Evolutionary conservation across 2,329 filamentous ascomycete species (phyloP).

Genomic region (Venturia pyrina): DNA sequence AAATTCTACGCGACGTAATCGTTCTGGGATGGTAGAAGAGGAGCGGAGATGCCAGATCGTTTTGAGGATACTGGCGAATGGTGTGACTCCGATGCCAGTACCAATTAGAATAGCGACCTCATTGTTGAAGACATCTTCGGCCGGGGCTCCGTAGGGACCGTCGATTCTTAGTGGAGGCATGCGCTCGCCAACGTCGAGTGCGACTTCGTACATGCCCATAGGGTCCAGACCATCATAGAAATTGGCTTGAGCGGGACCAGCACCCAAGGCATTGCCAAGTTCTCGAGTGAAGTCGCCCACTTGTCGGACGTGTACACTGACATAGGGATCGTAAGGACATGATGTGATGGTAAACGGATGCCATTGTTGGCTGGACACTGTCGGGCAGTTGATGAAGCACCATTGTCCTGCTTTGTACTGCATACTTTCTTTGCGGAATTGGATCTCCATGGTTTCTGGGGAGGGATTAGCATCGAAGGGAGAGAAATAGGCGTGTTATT

Average conservation of each 20-base stretch:
- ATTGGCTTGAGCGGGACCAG: slow-evolving; percentile 75
- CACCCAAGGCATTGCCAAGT: slow-evolving; percentile 94
- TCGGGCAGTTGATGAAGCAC: slow-evolving; percentile 90
- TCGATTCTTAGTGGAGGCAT: slow-evolving; percentile 90
- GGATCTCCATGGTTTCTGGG: slow-evolving; percentile 85
- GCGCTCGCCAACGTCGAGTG: slow-evolving; percentile 80
- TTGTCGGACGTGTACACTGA: slow-evolving; percentile 90
- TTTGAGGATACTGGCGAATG: slow-evolving; percentile 82
- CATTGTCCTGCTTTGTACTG: slow-evolving; percentile 97
- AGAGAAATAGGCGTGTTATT: no score
- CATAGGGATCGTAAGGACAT: slow-evolving; percentile 89
- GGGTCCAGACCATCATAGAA: slow-evolving; percentile 86
- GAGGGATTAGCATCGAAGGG: slow-evolving; percentile 20
- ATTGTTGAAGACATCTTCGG: slow-evolving; percentile 94
- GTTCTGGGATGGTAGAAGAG: slow-evolving; percentile 63
- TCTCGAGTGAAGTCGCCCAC: slow-evolving; percentile 91
- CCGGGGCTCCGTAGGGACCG: slow-evolving; percentile 90
- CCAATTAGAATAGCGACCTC: slow-evolving; percentile 80
- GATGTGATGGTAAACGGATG: slow-evolving; percentile 99
- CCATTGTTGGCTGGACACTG: slow-evolving; percentile 85
- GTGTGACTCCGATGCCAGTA: slow-evolving; percentile 79
- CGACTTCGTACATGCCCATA: slow-evolving; percentile 96
- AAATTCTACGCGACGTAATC: slow-evolving; percentile 91
- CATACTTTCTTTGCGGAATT: slow-evolving; percentile 94
- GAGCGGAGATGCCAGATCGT: slow-evolving; percentile 96